Base-by-base conservation (phyloP, 441 rosid genomes). In the Geranium incanum region DNA sequence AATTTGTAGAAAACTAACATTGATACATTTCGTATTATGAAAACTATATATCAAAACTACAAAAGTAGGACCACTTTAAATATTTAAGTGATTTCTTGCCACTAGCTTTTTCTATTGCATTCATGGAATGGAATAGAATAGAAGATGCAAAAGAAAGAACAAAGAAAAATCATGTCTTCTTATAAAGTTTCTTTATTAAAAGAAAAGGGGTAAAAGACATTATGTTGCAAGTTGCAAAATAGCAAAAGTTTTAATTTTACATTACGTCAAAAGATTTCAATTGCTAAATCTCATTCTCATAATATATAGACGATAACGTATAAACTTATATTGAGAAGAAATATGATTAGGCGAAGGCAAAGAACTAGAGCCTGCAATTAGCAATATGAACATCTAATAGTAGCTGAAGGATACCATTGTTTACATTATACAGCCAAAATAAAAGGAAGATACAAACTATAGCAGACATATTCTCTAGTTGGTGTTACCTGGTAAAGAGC, bases 401-500 rank as follows among this genome's bases (percentile, higher is more conserved):
- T 45, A 45, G n/a, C 52, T 45, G n/a, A 9, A 39, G 52, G 52
- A 45, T 45, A 45, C 52, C 52, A 9, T 13, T 28, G 33, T 28
- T 28, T 28, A 28, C 33, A 28, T 28, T 28, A 28, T 28, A 45
- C 6, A 52, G 15, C 59, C 59, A 52, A 13, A 6, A 45, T 11
- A 50, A 50, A 11, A 1, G 11, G 5, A 36, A 11, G 21, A 63
- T 64, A 23, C 66, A 74, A 66, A 21, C 73, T 74, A 59, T 60
- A 36, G 50, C 19, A 55, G 23, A 38, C 11, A 45, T 19, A 11
- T 13, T 69, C 64, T 23, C 64, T 15, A 38, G 52, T 48, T 21
- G 37, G 68, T 64, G 52, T 73, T 81, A 95, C 99, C 97, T 95
- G 99, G 84, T 95, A 93, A 38, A 95, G 78, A 21, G 97, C 97